phyloP scores from a whole-genome alignment of 2,329 filamentous ascomycete genomes.

The Neoascochyta sp. region DNA sequence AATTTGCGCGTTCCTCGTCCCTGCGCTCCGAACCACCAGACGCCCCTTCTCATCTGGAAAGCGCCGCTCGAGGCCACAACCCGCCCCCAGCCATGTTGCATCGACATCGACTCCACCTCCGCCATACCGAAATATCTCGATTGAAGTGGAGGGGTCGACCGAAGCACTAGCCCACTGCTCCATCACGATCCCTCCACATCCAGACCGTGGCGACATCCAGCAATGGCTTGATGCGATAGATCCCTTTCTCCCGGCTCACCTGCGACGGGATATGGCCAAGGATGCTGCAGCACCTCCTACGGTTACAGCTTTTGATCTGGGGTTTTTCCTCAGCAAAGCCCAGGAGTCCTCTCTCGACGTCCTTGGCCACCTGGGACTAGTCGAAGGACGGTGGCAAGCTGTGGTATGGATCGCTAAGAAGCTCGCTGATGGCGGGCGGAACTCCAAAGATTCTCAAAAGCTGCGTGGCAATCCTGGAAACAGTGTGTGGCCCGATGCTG shows the following conservation, averaged over 20 bases:
- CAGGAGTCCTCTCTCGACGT: slow-evolving; percentile 38
- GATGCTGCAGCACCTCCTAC: slow-evolving; percentile 9
- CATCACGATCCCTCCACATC: too few species aligned
- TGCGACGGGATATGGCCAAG: slow-evolving; percentile 18
- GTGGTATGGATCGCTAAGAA: slow-evolving; percentile 47
- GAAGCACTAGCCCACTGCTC: too few species aligned
- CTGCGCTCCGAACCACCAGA: slow-evolving; percentile 22
- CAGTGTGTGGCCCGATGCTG: slow-evolving; percentile 14
- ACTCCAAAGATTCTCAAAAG: slow-evolving; percentile 5
- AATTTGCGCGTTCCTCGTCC: slow-evolving; percentile 35
- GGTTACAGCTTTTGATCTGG: slow-evolving; percentile 27
- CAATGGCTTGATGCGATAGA: slow-evolving; percentile 38
- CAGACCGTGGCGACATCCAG: slow-evolving; percentile 25
- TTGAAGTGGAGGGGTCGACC: too few species aligned
- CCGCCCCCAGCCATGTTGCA: slow-evolving; percentile 1
- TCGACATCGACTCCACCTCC: too few species aligned
- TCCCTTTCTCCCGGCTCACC: slow-evolving; percentile 33
- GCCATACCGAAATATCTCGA: too few species aligned
- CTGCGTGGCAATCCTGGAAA: slow-evolving; percentile 16
- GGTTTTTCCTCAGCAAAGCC: slow-evolving; percentile 21
- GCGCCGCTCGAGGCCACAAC: slow-evolving; percentile 11
- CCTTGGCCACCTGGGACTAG: slow-evolving; percentile 39
- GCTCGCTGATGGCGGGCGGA: slow-evolving; percentile 35
- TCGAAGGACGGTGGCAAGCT: slow-evolving; percentile 42
- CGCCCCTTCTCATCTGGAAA: slow-evolving; percentile 25